Evolutionary conservation across 805 yeast species (phyloP).

Genomic region (Candida pini): DNA sequence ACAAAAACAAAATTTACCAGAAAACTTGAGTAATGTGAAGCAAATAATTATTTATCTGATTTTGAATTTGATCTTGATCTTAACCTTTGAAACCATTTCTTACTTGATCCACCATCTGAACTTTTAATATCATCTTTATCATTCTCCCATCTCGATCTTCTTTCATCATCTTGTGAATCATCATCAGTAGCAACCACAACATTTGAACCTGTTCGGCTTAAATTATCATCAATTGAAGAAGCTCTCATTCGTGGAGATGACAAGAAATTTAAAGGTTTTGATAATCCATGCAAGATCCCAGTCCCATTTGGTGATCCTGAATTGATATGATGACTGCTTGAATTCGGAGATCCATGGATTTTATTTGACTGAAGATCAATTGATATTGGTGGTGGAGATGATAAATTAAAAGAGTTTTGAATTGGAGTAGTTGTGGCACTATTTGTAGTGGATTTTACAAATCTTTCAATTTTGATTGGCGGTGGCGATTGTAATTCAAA

Average conservation of each 20-base stretch:
- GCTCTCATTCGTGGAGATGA: slow-evolving; percentile 12
- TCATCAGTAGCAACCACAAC: too few species aligned
- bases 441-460: neutral
- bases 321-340: neutral
- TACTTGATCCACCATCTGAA: slow-evolving; percentile 15
- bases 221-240: slow-evolving; percentile 10
- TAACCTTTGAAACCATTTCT: slow-evolving; percentile 41
- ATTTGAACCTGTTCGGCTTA: neutral
- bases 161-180: slow-evolving; percentile 17
- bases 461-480: slow-evolving; percentile 8
- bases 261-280: slow-evolving; percentile 12
- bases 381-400: too few species aligned
- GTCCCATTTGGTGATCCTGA: slow-evolving; percentile 1
- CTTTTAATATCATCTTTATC: slow-evolving; percentile 3
- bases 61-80: slow-evolving; percentile 28
- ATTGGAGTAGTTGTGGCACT: neutral
- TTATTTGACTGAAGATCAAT: too few species aligned
- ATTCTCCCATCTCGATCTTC: slow-evolving; percentile 27
- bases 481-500: slow-evolving; percentile 14
- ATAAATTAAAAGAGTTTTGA: neutral
- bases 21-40: slow-evolving; percentile 5
- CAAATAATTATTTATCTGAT: slow-evolving; percentile 8
- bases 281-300: slow-evolving; percentile 9
- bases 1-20: slow-evolving; percentile 3
- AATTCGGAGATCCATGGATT: slow-evolving; percentile 2